Evolutionary conservation across 352 stramenopile genomes (phyloP).

Genomic region (Globisporangium emineosum): DNA sequence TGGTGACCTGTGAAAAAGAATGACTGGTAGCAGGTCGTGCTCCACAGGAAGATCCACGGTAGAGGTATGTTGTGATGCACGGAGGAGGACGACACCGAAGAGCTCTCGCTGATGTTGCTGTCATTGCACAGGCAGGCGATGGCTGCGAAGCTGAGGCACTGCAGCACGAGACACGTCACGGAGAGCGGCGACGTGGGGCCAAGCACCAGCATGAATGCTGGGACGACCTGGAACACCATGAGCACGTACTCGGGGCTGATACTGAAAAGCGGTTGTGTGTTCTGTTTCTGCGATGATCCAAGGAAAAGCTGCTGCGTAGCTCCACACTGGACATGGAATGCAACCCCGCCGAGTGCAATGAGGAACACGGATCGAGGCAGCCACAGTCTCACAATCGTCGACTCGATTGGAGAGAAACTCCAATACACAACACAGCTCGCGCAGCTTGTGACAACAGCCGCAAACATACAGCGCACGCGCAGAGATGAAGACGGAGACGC

Average conservation of each 20-base stretch:
- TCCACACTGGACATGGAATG: slow-evolving; percentile 11
- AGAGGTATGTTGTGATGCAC: neutral
- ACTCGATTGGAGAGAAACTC: slow-evolving; percentile 33
- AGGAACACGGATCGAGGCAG: slow-evolving; percentile 57
- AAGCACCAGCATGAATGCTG: slow-evolving; percentile 57
- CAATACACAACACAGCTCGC: slow-evolving; percentile 47
- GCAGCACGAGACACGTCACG: slow-evolving; percentile 40
- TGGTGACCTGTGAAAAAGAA: slow-evolving; percentile 90
- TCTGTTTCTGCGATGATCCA: neutral
- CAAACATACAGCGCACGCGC: slow-evolving; percentile 19
- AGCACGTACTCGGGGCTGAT: slow-evolving; percentile 24
- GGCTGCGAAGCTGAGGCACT: slow-evolving; percentile 42
- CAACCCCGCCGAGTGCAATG: slow-evolving; percentile 20
- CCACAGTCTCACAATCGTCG: slow-evolving; percentile 44
- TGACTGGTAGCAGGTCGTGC: slow-evolving; percentile 52
- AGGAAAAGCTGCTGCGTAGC: neutral
- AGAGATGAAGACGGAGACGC: slow-evolving; percentile 10
- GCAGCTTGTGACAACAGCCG: slow-evolving; percentile 24
- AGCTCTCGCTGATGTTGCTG: neutral
- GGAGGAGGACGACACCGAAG: neutral
- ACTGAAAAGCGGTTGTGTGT: neutral
- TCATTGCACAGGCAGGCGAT: slow-evolving; percentile 13
- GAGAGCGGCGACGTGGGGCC: slow-evolving; percentile 61
- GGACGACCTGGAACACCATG: slow-evolving; percentile 37
- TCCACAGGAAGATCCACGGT: slow-evolving; percentile 59